Evolutionary conservation across 2,329 filamentous ascomycete species (phyloP).

Genomic region (Paecilomyces sp.): DNA sequence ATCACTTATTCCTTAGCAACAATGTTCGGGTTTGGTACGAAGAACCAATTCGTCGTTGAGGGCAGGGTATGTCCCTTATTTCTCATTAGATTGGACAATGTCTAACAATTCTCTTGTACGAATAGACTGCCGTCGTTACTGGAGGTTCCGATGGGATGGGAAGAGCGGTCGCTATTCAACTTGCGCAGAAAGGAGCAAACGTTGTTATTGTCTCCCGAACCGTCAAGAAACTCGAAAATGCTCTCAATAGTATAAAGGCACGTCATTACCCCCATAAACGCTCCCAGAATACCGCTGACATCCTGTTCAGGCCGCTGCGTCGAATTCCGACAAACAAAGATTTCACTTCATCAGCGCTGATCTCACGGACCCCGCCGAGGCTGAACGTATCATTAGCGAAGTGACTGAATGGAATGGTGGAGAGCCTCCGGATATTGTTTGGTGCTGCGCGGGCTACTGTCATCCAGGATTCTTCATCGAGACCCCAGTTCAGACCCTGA

Average conservation of each 20-base stretch:
- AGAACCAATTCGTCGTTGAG: constrained; percentile 75
- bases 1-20: constrained; percentile 27
- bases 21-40: constrained; percentile 37
- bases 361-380: constrained; percentile 64
- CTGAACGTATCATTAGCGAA: constrained; percentile 61
- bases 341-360: constrained; percentile 84
- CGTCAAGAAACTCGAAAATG: constrained; percentile 63
- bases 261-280: constrained; percentile 7
- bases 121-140: constrained; percentile 77
- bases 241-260: constrained; percentile 60
- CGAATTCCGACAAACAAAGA: constrained; percentile 59
- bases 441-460: constrained; percentile 76
- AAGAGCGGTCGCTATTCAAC: constrained; percentile 62
- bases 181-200: constrained; percentile 78
- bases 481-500: constrained; percentile 57
- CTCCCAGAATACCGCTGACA: constrained; percentile 3
- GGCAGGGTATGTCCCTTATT: constrained; percentile 57
- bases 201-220: constrained; percentile 79
- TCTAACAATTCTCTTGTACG: constrained; percentile 8
- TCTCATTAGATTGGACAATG: too few species aligned
- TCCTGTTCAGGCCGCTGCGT: constrained; percentile 53
- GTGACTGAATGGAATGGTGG: constrained; percentile 72
- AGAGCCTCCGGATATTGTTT: constrained; percentile 71
- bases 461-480: constrained; percentile 73
- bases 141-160: constrained; percentile 94